Evolutionary conservation across 2,329 filamentous ascomycete species (phyloP).

Genomic region (Diaporthe batatas): DNA sequence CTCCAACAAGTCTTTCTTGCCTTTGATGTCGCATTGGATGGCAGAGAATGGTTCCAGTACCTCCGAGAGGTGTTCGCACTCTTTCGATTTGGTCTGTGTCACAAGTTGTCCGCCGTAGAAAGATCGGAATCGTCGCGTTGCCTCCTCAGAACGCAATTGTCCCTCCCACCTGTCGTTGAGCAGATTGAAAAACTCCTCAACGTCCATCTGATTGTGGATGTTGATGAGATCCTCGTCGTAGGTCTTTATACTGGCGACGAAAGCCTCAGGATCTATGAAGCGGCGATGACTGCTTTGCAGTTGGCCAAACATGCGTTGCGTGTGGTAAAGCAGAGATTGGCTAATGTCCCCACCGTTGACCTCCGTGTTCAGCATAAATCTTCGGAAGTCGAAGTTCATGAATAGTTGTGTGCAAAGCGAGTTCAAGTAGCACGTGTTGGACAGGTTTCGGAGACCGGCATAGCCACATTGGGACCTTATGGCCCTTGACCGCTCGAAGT

Average conservation of each 20-base stretch:
- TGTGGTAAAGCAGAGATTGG: constrained; percentile 80
- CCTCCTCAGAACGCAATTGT: constrained; percentile 76
- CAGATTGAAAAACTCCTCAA: constrained; percentile 96
- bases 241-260: constrained; percentile 82
- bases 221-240: constrained; percentile 89
- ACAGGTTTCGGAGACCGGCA: constrained; percentile 90
- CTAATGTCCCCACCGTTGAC: constrained; percentile 66
- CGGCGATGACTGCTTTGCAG: constrained; percentile 87
- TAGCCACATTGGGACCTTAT: constrained; percentile 86
- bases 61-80: constrained; percentile 94
- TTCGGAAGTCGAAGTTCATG: constrained; percentile 91
- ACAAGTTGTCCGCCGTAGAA: constrained; percentile 95
- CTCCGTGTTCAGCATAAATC: constrained; percentile 80
- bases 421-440: constrained; percentile 97
- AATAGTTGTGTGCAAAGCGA: constrained; percentile 94
- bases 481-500: constrained; percentile 75
- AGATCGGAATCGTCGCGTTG: constrained; percentile 79
- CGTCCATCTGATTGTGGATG: constrained; percentile 93
- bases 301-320: constrained; percentile 83
- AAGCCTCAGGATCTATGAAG: constrained; percentile 77
- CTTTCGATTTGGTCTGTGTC: constrained; percentile 94
- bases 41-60: constrained; percentile 91
- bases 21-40: constrained; percentile 96
- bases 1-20: constrained; percentile 84
- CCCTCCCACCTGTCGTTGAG: constrained; percentile 92